Percentiles rank a stretch among this genome's conserved stretches.
Conservation (phyloP, 108 stramenopile species). For the Cyclotella kingstonii region DNA sequence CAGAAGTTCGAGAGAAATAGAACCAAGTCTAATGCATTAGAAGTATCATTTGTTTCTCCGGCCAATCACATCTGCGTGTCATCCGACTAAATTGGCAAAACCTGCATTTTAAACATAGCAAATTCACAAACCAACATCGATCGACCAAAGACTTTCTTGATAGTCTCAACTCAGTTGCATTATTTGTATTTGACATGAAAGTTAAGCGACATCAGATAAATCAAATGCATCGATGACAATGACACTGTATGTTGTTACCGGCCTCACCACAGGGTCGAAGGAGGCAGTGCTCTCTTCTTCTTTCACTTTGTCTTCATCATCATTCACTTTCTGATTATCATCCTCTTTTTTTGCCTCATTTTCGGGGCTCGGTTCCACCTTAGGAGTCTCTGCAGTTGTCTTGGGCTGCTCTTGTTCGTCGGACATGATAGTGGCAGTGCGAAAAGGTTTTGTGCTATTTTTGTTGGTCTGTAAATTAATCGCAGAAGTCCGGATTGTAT, state of each 20-base stretch:
- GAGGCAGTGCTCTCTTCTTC: slow-evolving; percentile 89
- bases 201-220: background rate
- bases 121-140: no score
- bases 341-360: slow-evolving; percentile 5
- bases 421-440: slow-evolving; percentile 30
- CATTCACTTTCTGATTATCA: slow-evolving; percentile 11
- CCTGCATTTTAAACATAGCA: no score
- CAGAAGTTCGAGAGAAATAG: background rate
- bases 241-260: background rate
- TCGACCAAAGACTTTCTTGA: no score
- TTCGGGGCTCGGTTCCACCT: slow-evolving; percentile 14
- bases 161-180: no score
- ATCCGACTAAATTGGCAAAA: no score
- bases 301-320: slow-evolving; percentile 50
- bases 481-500: no score
- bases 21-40: background rate
- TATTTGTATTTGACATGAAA: no score
- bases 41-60: no score
- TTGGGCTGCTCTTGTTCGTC: slow-evolving; percentile 24
- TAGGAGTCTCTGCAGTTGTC: slow-evolving; percentile 1
- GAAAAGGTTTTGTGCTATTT: no score
- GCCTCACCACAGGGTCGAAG: slow-evolving; percentile 88
- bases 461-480: no score
- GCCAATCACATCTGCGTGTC: no score
- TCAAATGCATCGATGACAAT: background rate